A percentile compares a stretch with the other conserved stretches of the same genome.
Evolutionary conservation across 2,329 filamentous ascomycete genomes (phyloP).

Genomic region (Atkinsonella hypoxylon): DNA sequence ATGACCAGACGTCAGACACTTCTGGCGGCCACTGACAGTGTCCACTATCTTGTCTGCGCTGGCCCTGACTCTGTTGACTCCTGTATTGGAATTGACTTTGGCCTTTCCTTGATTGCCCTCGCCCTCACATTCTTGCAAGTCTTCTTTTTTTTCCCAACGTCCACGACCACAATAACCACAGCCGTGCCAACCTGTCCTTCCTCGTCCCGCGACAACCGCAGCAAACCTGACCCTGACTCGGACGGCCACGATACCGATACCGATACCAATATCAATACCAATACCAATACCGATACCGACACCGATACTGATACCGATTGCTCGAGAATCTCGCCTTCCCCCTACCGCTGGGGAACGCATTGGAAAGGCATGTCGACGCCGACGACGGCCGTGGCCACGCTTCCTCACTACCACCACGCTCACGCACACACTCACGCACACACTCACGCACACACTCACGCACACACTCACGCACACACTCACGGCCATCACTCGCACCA

Average conservation of each 20-base stretch:
- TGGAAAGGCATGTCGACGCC: conserved; percentile 59
- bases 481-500: conserved; percentile 5
- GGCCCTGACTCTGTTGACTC: too few species aligned
- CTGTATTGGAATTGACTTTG: too few species aligned
- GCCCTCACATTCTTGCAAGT: background rate
- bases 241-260: background rate
- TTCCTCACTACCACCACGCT: conserved; percentile 51
- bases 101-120: background rate
- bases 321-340: conserved; percentile 1
- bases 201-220: background rate
- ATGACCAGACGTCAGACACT: too few species aligned
- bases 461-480: conserved; percentile 7
- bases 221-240: background rate
- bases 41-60: too few species aligned
- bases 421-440: conserved; percentile 8
- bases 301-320: background rate
- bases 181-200: background rate
- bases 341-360: conserved; percentile 2
- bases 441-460: conserved; percentile 1
- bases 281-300: background rate
- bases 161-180: background rate
- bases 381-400: conserved; percentile 61
- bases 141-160: background rate
- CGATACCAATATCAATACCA: background rate
- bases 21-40: too few species aligned